Evolutionary conservation across 1,284 basidiomycete genomes (phyloP).

Genomic region (Ceratobasidium sp.): DNA sequence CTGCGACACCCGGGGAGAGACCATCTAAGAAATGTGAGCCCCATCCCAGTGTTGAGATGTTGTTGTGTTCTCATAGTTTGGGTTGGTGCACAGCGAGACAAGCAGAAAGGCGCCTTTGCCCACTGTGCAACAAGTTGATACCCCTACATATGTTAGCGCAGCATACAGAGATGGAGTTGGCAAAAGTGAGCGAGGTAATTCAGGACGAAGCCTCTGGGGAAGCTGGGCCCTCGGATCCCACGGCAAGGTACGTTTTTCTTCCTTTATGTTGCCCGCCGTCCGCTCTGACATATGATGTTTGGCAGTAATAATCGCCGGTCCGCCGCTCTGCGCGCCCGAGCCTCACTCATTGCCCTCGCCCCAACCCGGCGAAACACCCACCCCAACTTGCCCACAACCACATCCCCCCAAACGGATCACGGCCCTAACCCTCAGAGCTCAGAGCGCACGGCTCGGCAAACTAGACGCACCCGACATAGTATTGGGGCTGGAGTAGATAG

Average conservation of each 20-base stretch:
- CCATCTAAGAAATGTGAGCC: conserved; percentile 36
- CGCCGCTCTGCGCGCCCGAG: conserved; percentile 74
- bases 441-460: conserved; percentile 74
- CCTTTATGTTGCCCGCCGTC: conserved; percentile 43
- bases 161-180: conserved; percentile 73
- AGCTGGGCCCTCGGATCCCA: conserved; percentile 65
- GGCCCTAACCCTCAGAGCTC: conserved; percentile 66
- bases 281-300: conserved; percentile 52
- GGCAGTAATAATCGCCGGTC: conserved; percentile 64
- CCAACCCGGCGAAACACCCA: conserved; percentile 52
- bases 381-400: conserved; percentile 49
- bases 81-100: conserved; percentile 60
- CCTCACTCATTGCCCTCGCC: conserved; percentile 61
- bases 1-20: conserved; percentile 11
- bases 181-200: conserved; percentile 76
- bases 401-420: conserved; percentile 65
- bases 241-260: conserved; percentile 58
- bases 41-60: not conserved
- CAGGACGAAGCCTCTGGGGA: conserved; percentile 58
- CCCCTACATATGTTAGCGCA: conserved; percentile 74
- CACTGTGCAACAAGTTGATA: conserved; percentile 76
- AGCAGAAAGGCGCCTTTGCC: conserved; percentile 78
- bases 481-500: conserved; percentile 68
- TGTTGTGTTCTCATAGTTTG: too few relatives aligned
- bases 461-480: conserved; percentile 72